A percentile compares a stretch with the other conserved stretches of the same genome.
Evolutionary conservation across 805 yeast species (phyloP).

Genomic region (Candida easanensis): DNA sequence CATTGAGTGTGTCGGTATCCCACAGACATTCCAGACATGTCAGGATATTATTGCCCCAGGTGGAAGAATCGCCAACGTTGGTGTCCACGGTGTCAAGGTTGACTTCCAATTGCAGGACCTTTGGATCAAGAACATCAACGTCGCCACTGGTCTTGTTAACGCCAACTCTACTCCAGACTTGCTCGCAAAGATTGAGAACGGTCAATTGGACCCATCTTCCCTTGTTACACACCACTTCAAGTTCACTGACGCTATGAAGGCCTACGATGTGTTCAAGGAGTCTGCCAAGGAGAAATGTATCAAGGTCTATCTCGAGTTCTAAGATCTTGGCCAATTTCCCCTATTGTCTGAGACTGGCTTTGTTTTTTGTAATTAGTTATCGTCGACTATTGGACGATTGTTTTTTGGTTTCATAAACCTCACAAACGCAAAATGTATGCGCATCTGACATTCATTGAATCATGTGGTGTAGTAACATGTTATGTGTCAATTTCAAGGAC

Average conservation of each 20-base stretch:
- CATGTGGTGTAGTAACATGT: too few species aligned
- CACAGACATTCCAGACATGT: conserved; percentile 57
- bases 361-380: too few species aligned
- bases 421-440: too few species aligned
- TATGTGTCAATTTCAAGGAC: too few species aligned
- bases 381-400: too few species aligned
- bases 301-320: conserved; percentile 34
- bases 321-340: too few species aligned
- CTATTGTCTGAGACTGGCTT: too few species aligned
- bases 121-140: conserved; percentile 43
- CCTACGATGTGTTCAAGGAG: conserved; percentile 55
- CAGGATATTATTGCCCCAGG: conserved; percentile 54
- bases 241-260: conserved; percentile 52
- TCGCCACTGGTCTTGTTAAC: conserved; percentile 49
- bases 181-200: conserved; percentile 32
- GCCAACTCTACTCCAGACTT: conserved; percentile 41
- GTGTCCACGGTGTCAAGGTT: conserved; percentile 46
- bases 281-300: conserved; percentile 57
- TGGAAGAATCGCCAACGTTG: conserved; percentile 65
- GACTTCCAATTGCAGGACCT: conserved; percentile 41
- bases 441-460: too few species aligned
- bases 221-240: conserved; percentile 60
- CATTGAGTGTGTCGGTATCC: conserved; percentile 64
- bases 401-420: too few species aligned
- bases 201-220: conserved; percentile 41